Evolutionary conservation across 768 basidiomycete species (phyloP).

Genomic region (Collybia mongolica): DNA sequence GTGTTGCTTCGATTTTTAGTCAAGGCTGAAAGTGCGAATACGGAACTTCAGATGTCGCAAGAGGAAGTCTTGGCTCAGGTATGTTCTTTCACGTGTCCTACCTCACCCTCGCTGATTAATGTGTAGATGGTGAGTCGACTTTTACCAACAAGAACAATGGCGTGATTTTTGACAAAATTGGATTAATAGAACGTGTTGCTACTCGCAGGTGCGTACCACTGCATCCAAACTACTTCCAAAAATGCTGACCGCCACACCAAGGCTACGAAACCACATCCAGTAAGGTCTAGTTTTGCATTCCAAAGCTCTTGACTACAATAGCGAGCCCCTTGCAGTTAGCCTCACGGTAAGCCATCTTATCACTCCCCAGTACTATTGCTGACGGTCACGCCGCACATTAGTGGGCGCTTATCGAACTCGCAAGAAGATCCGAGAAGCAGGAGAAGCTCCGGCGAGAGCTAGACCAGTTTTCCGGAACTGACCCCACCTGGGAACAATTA

Average conservation of each 20-base stretch:
- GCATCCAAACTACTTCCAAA: neutral
- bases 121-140: constrained; percentile 7
- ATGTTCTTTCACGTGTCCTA: neutral
- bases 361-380: neutral
- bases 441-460: constrained; percentile 33
- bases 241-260: neutral
- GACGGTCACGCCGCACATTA: neutral
- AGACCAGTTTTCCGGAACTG: constrained; percentile 32
- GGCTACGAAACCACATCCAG: constrained; percentile 5
- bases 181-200: constrained; percentile 4
- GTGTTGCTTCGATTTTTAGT: constrained; percentile 24
- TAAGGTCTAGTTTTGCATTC: neutral
- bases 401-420: constrained; percentile 4
- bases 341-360: neutral
- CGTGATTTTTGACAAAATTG: neutral
- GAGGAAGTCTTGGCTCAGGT: constrained; percentile 38
- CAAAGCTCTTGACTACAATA: neutral
- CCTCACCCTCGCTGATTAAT: neutral
- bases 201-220: neutral
- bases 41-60: constrained; percentile 30
- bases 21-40: constrained; percentile 29
- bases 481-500: constrained; percentile 57
- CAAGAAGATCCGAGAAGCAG: neutral
- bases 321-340: neutral
- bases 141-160: too few species aligned